Evolutionary conservation across 306 rosid genomes (phyloP).

Genomic region (Vigna mungo): DNA sequence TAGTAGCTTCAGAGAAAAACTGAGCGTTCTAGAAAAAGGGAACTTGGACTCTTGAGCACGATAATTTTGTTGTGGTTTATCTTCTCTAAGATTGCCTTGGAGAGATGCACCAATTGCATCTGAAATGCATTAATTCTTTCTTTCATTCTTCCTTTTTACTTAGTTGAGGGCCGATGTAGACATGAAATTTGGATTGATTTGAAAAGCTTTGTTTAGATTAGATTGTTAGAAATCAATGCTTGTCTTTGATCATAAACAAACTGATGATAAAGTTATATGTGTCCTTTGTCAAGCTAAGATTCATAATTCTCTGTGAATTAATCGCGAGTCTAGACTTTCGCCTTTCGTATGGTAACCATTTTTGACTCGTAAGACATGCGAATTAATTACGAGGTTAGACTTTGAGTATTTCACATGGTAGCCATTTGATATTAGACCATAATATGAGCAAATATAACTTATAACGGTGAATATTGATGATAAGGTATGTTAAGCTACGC

Average conservation of each 20-base stretch:
- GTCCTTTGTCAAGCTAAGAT: constrained; percentile 21
- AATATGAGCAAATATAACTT: background rate
- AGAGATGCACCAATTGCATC: constrained; percentile 19
- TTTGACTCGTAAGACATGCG: background rate
- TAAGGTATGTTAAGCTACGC: constrained; percentile 20
- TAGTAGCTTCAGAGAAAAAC: constrained; percentile 8
- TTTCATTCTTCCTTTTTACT: constrained; percentile 14
- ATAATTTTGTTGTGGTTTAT: constrained; percentile 25
- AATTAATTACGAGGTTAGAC: background rate
- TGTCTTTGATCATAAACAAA: constrained; percentile 37
- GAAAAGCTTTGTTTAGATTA: constrained; percentile 8
- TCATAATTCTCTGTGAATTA: background rate
- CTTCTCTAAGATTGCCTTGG: constrained; percentile 18
- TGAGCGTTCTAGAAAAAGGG: constrained; percentile 14
- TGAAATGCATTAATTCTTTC: background rate
- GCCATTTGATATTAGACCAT: background rate
- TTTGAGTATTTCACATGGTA: constrained; percentile 9
- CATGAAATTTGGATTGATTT: constrained; percentile 21
- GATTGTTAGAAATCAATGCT: background rate
- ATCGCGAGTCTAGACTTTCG: background rate
- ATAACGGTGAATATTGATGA: constrained; percentile 8
- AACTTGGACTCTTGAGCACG: constrained; percentile 32
- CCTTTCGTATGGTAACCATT: constrained; percentile 19
- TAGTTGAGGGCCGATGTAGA: constrained; percentile 17
- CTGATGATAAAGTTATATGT: constrained; percentile 2